Percentiles rank a stretch among this genome's conserved stretches.
Evolutionary conservation across 352 stramenopile genomes (phyloP).

Genomic region (Globisporangium spiculum): DNA sequence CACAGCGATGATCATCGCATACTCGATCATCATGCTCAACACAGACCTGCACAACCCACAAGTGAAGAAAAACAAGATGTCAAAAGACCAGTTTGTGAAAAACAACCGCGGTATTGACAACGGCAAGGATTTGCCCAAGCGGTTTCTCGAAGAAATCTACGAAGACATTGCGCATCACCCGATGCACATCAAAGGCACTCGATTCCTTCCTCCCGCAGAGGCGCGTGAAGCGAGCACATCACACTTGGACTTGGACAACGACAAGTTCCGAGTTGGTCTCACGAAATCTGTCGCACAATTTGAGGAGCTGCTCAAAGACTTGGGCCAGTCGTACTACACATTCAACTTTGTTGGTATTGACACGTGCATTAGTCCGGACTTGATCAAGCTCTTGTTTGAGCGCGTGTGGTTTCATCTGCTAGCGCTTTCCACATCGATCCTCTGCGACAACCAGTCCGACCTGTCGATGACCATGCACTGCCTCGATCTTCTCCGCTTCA

Average conservation of each 20-base stretch:
- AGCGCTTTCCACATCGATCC: slow-evolving; percentile 79
- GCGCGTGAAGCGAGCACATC: slow-evolving; percentile 43
- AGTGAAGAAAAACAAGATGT: slow-evolving; percentile 96
- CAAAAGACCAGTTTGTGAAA: slow-evolving; percentile 96
- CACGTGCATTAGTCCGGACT: slow-evolving; percentile 81
- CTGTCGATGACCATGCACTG: slow-evolving; percentile 78
- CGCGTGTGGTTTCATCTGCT: slow-evolving; percentile 95
- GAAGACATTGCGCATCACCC: slow-evolving; percentile 92
- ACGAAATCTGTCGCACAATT: slow-evolving; percentile 77
- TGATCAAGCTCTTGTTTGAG: slow-evolving; percentile 92
- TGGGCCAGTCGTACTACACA: slow-evolving; percentile 73
- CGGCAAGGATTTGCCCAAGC: slow-evolving; percentile 84
- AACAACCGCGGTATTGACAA: slow-evolving; percentile 95
- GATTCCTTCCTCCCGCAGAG: slow-evolving; percentile 41
- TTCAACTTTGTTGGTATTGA: slow-evolving; percentile 93
- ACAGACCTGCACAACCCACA: slow-evolving; percentile 89
- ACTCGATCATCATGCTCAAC: slow-evolving; percentile 91
- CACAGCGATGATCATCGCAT: slow-evolving; percentile 89
- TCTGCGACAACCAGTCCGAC: slow-evolving; percentile 77
- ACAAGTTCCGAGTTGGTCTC: slow-evolving; percentile 71
- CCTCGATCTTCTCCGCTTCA: slow-evolving; percentile 75
- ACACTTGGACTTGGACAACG: slow-evolving; percentile 56
- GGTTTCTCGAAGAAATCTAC: slow-evolving; percentile 95
- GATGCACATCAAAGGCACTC: slow-evolving; percentile 90
- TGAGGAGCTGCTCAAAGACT: slow-evolving; percentile 83